Percentiles rank a stretch among this genome's conserved stretches.
These are phyloP conservation scores for Musa itinerans DNA, from an alignment of 176 grass and related monocot genomes.

Conservation along the genomic window DNA sequence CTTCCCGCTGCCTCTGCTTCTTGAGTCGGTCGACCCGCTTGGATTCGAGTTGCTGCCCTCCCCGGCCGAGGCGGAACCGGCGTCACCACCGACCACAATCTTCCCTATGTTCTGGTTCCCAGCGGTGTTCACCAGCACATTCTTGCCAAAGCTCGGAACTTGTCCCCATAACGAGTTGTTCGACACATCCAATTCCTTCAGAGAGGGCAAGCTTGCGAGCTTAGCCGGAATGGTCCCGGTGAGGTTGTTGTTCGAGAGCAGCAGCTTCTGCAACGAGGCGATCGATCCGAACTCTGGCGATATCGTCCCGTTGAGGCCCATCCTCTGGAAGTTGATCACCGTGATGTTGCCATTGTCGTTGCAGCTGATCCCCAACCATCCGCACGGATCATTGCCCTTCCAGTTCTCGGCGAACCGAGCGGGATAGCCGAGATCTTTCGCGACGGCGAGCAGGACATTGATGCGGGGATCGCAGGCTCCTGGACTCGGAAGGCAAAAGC, in stretches of 20 bases:
- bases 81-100: background rate
- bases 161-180: constrained; percentile 33
- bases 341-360: constrained; percentile 26
- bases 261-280: constrained; percentile 12
- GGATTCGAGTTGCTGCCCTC: background rate
- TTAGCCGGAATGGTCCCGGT: background rate
- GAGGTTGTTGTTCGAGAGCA: constrained; percentile 34
- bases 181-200: constrained; percentile 32
- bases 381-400: constrained; percentile 34
- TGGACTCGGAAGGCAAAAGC: constrained; percentile 19
- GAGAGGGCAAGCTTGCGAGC: constrained; percentile 12
- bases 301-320: constrained; percentile 30
- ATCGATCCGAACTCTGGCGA: constrained; percentile 22
- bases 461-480: constrained; percentile 25
- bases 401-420: constrained; percentile 9
- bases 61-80: background rate
- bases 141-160: constrained; percentile 22
- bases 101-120: constrained; percentile 27
- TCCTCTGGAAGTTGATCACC: constrained; percentile 22
- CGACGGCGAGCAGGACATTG: constrained; percentile 16
- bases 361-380: constrained; percentile 26
- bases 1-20: background rate
- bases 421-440: constrained; percentile 18
- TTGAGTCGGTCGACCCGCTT: background rate
- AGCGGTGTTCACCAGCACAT: constrained; percentile 13